Percentiles rank a stretch among this genome's conserved stretches.
These are phyloP conservation scores for Fusarium solani-melongenae DNA, from an alignment of 2,329 filamentous ascomycete genomes.

Conservation along the genomic window DNA sequence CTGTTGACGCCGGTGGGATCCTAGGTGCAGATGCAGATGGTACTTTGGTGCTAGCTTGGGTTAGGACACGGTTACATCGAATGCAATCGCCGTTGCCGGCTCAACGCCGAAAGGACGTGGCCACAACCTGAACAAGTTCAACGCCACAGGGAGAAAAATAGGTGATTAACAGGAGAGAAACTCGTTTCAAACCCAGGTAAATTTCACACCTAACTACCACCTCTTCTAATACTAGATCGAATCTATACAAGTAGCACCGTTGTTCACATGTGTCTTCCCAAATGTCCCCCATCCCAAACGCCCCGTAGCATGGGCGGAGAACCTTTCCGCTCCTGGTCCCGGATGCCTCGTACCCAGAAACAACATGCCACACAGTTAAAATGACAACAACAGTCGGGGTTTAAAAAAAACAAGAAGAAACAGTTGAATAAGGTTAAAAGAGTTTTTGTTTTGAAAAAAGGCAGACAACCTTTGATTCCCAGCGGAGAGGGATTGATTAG, in stretches of 20 bases:
- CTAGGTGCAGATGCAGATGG: not conserved
- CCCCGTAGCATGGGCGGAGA: conserved; percentile 45
- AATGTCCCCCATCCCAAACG: conserved; percentile 42
- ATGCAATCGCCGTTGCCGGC: not conserved
- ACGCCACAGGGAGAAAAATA: not conserved
- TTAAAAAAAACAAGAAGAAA: conserved; percentile 6
- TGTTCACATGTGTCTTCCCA: conserved; percentile 46
- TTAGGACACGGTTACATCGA: not conserved
- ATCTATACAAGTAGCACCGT: conserved; percentile 46
- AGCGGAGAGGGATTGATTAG: conserved; percentile 37
- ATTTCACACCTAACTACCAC: conserved; percentile 44
- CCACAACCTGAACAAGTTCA: not conserved
- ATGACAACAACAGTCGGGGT: conserved; percentile 1
- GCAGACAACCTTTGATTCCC: conserved; percentile 35
- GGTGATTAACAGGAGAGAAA: not conserved
- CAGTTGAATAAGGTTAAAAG: conserved; percentile 26
- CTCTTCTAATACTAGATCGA: conserved; percentile 45
- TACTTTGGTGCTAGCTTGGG: not conserved
- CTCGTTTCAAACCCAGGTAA: conserved; percentile 37
- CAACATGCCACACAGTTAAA: conserved; percentile 42
- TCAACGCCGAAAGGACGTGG: not conserved
- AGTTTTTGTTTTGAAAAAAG: conserved; percentile 29
- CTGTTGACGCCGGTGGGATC: not conserved
- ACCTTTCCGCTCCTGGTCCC: conserved; percentile 40
- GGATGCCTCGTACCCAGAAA: conserved; percentile 46